phyloP scores from a whole-genome alignment of 129 eudicot species.

The Glebionis coronaria region DNA sequence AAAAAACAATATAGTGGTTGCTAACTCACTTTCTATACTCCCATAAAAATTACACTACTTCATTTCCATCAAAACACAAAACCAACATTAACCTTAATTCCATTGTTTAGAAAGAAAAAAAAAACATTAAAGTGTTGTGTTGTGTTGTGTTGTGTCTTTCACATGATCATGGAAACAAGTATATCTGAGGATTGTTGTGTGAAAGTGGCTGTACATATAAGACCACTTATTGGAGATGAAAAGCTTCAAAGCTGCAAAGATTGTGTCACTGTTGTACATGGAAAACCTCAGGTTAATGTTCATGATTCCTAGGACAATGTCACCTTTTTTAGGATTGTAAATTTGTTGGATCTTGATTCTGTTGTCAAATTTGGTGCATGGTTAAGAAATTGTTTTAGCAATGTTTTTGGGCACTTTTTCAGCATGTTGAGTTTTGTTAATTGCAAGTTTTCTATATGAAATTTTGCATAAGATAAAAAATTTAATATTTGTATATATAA shows the following conservation, averaged over 20 bases:
- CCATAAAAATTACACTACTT: constrained; percentile 32
- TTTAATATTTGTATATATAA: background rate
- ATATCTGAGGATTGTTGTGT: constrained; percentile 75
- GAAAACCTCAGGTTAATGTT: constrained; percentile 82
- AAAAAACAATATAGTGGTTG: constrained; percentile 20
- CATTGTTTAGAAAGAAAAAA: too few relatives aligned
- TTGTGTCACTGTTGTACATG: constrained; percentile 76
- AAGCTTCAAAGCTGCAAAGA: constrained; percentile 85
- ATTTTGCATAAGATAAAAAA: too few relatives aligned
- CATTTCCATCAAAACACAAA: background rate
- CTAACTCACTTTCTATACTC: constrained; percentile 59
- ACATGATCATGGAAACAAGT: constrained; percentile 47
- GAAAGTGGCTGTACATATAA: constrained; percentile 87
- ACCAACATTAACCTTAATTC: too few relatives aligned
- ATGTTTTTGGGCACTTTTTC: too few relatives aligned
- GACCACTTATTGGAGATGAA: constrained; percentile 94
- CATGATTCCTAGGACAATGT: constrained; percentile 22
- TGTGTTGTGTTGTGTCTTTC: constrained; percentile 16
- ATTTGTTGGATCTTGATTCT: constrained; percentile 30
- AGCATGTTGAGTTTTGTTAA: too few relatives aligned
- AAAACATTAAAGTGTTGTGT: background rate
- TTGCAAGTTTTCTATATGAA: too few relatives aligned
- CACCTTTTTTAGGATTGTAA: constrained; percentile 7
- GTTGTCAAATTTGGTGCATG: too few relatives aligned
- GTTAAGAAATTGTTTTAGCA: too few relatives aligned